Conservation (phyloP, 2,329 filamentous ascomycete species). For the Xylaria hypoxylon region DNA sequence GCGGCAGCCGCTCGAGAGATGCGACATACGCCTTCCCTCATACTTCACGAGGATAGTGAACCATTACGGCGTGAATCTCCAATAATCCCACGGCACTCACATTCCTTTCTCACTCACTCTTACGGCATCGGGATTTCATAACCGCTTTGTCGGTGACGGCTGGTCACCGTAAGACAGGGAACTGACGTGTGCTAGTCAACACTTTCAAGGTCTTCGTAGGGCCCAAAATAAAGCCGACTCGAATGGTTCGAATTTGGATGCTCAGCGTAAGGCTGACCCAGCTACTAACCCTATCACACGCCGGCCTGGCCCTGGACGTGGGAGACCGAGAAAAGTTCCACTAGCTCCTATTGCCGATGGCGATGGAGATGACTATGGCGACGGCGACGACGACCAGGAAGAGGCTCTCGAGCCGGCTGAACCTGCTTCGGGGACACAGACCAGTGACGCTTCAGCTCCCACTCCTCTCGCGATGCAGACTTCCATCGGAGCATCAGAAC, state of each 20-base stretch:
- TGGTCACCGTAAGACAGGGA: constrained; percentile 16
- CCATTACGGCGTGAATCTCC: not conserved
- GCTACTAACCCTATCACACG: constrained; percentile 69
- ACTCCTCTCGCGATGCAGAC: constrained; percentile 23
- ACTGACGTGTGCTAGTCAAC: constrained; percentile 60
- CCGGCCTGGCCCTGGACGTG: constrained; percentile 68
- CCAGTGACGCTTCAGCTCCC: constrained; percentile 21
- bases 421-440: constrained; percentile 29
- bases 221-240: constrained; percentile 65
- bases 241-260: constrained; percentile 52
- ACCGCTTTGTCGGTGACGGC: constrained; percentile 4
- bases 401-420: constrained; percentile 20
- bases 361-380: constrained; percentile 15
- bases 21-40: not conserved
- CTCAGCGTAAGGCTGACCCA: constrained; percentile 60
- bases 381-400: constrained; percentile 30
- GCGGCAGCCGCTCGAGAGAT: not conserved
- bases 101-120: constrained; percentile 6
- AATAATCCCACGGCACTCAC: not conserved
- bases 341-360: constrained; percentile 35
- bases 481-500: constrained; percentile 36
- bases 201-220: constrained; percentile 69
- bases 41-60: not conserved
- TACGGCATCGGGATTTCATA: not conserved
- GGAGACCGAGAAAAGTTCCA: constrained; percentile 63